These are phyloP conservation scores for Angophora floribunda DNA, from an alignment of 345 rosid genomes.

Conservation along the genomic window DNA sequence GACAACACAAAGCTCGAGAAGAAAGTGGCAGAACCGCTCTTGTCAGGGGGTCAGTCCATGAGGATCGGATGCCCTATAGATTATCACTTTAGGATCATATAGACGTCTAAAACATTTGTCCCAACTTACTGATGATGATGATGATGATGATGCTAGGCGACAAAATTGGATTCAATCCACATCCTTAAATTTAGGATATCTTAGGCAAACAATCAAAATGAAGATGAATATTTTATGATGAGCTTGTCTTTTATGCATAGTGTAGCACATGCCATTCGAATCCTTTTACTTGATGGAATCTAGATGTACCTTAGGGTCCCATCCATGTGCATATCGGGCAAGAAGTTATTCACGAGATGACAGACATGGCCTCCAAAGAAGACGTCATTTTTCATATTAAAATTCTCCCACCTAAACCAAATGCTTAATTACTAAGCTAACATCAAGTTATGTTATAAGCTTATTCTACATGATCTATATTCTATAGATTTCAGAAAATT, in stretches of 20 bases:
- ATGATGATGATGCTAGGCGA: background rate
- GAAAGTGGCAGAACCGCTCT: background rate
- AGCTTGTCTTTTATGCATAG: background rate
- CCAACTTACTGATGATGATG: background rate
- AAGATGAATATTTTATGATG: background rate
- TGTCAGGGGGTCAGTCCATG: background rate
- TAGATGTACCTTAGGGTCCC: background rate
- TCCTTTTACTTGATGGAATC: background rate
- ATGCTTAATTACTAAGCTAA: background rate
- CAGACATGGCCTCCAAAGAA: background rate
- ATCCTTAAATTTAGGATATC: background rate
- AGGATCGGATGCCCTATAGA: background rate
- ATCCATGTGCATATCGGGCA: background rate
- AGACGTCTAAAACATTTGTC: background rate
- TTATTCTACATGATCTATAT: background rate
- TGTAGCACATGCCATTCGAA: background rate
- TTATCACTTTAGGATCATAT: background rate
- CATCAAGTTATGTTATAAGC: background rate
- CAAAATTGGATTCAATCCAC: background rate
- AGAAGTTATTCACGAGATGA: background rate
- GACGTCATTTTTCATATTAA: background rate
- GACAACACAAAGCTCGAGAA: background rate
- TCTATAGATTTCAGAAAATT: background rate
- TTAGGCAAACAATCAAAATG: background rate
- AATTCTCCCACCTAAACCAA: background rate